Evolutionary conservation across 345 rosid genomes (phyloP), one percentile per base, ranked within the genome.

Genomic region (Pugionium cornutum): DNA sequence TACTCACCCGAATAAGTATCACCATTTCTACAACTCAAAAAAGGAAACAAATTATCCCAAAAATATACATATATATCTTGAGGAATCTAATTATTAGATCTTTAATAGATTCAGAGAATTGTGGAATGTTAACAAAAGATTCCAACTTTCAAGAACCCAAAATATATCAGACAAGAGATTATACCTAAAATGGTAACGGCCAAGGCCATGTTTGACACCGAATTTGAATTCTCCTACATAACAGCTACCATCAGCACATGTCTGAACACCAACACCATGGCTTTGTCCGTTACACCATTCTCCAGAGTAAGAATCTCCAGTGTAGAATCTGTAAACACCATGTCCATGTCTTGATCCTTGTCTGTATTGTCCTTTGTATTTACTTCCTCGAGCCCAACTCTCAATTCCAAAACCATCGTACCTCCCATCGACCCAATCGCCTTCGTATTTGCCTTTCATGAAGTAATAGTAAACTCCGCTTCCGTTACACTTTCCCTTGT

Each of bases 351-450:
- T 83, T 52, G 85, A 65, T 11, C 97, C 95, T 64, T 82, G 49
- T 18, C 18, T 18, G 18, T 18, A 18, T 18, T 18, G 18, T 18
- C 18, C 18, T 18, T 18, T 18, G 18, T 84, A 90, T 57, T 86
- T 81, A 62, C 97, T 88, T 68, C 97, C 95, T 72, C 84, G 77
- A 3, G 85, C 88, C 97, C 97, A 90, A 37, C 88, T 90, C 82
- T 87, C 97, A 26, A 86, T 84, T 8, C 92, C 97, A 31, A 62
- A 82, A 18, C 97, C 97, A 58, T 87, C 90, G 31, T 87, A 84
- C 56, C 80, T 83, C 34, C 18, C 18, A 18, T 18, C 18, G 18
- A 18, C 18, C 18, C 18, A 18, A 18, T 18, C 18, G 18, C 18
- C 18, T 18, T 18, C 18, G 18, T 18, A 18, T 18, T 18, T 18